These are phyloP conservation scores for Chalaropsis thielavioides DNA, from an alignment of 2,329 filamentous ascomycete genomes.

Conservation along the genomic window DNA sequence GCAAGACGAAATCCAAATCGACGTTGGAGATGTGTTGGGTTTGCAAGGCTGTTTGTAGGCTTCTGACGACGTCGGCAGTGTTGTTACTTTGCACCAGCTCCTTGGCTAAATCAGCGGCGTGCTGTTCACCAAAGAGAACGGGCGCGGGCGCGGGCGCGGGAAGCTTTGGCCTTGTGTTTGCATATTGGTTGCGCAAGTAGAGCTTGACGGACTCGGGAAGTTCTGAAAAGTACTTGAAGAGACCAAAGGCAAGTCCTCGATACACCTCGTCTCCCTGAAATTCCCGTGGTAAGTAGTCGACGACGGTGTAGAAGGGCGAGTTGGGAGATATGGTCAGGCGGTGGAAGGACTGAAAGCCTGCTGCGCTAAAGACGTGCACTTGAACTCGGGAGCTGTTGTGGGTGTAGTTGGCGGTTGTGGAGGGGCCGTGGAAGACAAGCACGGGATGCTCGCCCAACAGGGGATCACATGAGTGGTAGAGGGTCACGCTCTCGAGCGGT, in stretches of 20 bases:
- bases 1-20: constrained; percentile 76
- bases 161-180: constrained; percentile 36
- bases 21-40: constrained; percentile 73
- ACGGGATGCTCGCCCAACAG: constrained; percentile 67
- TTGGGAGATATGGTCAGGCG: constrained; percentile 87
- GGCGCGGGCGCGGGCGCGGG: constrained; percentile 52
- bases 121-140: constrained; percentile 71
- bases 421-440: constrained; percentile 82
- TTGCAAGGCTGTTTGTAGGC: constrained; percentile 60
- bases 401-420: constrained; percentile 74
- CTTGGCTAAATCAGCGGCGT: constrained; percentile 80
- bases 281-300: constrained; percentile 78
- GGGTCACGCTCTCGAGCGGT: constrained; percentile 64
- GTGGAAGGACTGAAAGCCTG: constrained; percentile 77
- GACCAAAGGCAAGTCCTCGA: constrained; percentile 76
- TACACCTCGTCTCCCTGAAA: constrained; percentile 92
- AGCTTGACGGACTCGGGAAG: constrained; percentile 63
- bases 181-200: constrained; percentile 47
- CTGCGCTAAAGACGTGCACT: constrained; percentile 78
- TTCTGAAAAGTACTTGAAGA: constrained; percentile 90
- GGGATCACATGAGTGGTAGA: constrained; percentile 81
- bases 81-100: constrained; percentile 74
- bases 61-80: constrained; percentile 53
- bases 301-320: constrained; percentile 78
- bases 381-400: constrained; percentile 88